phyloP scores from a whole-genome alignment of 805 yeast genomes.

The Saccharomycopsis guyanensis region DNA sequence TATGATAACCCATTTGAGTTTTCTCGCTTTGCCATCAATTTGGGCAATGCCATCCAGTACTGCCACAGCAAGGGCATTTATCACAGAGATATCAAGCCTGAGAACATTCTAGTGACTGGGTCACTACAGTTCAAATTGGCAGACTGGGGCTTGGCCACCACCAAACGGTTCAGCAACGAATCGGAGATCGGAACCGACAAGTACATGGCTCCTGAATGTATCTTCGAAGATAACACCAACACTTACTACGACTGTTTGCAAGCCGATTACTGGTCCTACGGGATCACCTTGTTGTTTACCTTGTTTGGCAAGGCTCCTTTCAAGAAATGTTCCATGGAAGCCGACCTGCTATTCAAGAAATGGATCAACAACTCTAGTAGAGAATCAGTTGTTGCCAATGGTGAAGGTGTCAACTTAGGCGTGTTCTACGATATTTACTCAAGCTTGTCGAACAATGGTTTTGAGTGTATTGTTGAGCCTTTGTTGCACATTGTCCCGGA shows the following conservation, averaged over 20 bases:
- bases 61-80: slow-evolving; percentile 54
- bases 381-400: neutral
- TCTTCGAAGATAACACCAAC: slow-evolving; percentile 38
- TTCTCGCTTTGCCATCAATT: slow-evolving; percentile 40
- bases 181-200: slow-evolving; percentile 68
- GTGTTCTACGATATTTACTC: slow-evolving; percentile 71
- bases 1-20: slow-evolving; percentile 25
- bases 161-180: slow-evolving; percentile 26
- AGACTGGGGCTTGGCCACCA: slow-evolving; percentile 67
- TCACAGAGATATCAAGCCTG: slow-evolving; percentile 72
- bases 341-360: slow-evolving; percentile 61
- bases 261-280: slow-evolving; percentile 85
- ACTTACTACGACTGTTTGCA: slow-evolving; percentile 56
- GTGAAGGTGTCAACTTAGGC: slow-evolving; percentile 39
- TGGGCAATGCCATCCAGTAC: slow-evolving; percentile 43
- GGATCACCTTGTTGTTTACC: slow-evolving; percentile 69
- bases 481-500: slow-evolving; percentile 62
- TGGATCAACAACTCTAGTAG: slow-evolving; percentile 37
- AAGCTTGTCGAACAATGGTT: slow-evolving; percentile 62
- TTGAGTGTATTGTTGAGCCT: slow-evolving; percentile 53
- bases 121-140: slow-evolving; percentile 53
- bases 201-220: slow-evolving; percentile 89
- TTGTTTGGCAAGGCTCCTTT: slow-evolving; percentile 84
- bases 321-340: slow-evolving; percentile 53
- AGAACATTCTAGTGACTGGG: slow-evolving; percentile 49